phyloP scores from a whole-genome alignment of 371 early-diverging fungal species.

The Ordospora pajunii region DNA sequence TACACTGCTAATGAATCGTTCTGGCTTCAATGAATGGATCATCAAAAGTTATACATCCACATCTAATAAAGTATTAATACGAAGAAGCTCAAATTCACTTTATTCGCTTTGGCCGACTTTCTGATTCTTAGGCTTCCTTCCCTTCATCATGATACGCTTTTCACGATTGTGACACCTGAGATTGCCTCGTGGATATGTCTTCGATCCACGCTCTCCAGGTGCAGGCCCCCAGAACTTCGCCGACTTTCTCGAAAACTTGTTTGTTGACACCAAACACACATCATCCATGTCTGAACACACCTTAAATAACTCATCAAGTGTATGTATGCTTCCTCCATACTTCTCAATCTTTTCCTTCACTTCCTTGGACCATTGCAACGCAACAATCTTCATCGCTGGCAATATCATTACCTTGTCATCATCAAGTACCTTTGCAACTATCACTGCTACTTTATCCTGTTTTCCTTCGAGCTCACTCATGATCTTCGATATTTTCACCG shows the following conservation, averaged over 20 bases:
- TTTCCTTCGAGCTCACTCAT: slow-evolving; percentile 32
- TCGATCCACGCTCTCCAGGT: slow-evolving; percentile 57
- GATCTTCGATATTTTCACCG: slow-evolving; percentile 51
- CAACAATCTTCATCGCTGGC: slow-evolving; percentile 57
- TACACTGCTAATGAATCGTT: too few relatives aligned
- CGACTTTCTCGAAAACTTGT: slow-evolving; percentile 50
- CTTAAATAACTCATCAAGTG: slow-evolving; percentile 60
- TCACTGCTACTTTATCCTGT: slow-evolving; percentile 53
- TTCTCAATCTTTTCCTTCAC: slow-evolving; percentile 57
- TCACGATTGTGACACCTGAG: slow-evolving; percentile 52
- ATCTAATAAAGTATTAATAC: background rate
- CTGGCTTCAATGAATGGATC: too few relatives aligned
- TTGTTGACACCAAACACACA: slow-evolving; percentile 49
- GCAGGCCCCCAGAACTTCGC: slow-evolving; percentile 60
- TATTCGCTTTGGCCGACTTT: background rate
- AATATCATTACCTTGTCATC: slow-evolving; percentile 57
- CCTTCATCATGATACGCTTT: slow-evolving; percentile 42
- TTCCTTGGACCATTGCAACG: slow-evolving; percentile 51
- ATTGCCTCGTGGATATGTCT: slow-evolving; percentile 56
- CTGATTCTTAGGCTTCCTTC: background rate
- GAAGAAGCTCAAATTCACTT: background rate
- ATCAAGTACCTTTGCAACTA: slow-evolving; percentile 60
- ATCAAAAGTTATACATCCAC: background rate
- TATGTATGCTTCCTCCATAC: slow-evolving; percentile 57
- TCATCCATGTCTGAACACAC: slow-evolving; percentile 47